phyloP scores from a whole-genome alignment of 2,329 filamentous ascomycete species.

The Drechslerella coelobrocha region DNA sequence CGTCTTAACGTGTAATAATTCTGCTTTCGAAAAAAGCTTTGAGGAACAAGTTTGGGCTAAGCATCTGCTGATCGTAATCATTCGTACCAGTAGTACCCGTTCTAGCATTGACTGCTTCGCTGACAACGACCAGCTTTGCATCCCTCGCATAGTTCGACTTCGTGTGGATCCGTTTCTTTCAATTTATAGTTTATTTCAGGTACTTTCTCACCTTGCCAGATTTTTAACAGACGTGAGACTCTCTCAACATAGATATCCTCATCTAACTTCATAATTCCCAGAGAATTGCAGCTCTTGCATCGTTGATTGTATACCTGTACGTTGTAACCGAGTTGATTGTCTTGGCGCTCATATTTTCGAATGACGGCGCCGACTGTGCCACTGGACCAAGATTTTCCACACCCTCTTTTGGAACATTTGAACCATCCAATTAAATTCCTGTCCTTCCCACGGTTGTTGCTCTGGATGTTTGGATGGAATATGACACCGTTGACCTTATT shows the following conservation, averaged over 20 bases:
- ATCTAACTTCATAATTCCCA: constrained; percentile 17
- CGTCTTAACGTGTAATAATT: too few relatives aligned
- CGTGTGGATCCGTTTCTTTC: constrained; percentile 18
- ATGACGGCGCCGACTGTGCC: constrained; percentile 18
- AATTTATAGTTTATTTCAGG: constrained; percentile 8
- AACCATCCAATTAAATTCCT: constrained; percentile 24
- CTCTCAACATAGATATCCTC: constrained; percentile 12
- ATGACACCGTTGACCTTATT: constrained; percentile 15
- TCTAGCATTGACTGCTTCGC: too few relatives aligned
- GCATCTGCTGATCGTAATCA: too few relatives aligned
- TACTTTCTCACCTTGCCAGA: constrained; percentile 12
- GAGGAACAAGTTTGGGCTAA: too few relatives aligned
- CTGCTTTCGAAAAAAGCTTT: too few relatives aligned
- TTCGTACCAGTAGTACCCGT: too few relatives aligned
- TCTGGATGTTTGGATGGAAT: constrained; percentile 9
- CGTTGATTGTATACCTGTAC: constrained; percentile 23
- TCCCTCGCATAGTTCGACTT: constrained; percentile 15
- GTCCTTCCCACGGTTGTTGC: background rate
- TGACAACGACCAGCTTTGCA: constrained; percentile 14
- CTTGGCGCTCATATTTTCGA: constrained; percentile 15
- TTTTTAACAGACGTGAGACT: constrained; percentile 14
- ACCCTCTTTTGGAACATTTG: constrained; percentile 2
- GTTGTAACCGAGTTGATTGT: constrained; percentile 11
- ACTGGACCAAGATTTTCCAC: constrained; percentile 3
- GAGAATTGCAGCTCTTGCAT: constrained; percentile 12